These are phyloP conservation scores for Dactylonectria macrodidyma DNA, from an alignment of 2,329 filamentous ascomycete genomes.

Conservation along the genomic window DNA sequence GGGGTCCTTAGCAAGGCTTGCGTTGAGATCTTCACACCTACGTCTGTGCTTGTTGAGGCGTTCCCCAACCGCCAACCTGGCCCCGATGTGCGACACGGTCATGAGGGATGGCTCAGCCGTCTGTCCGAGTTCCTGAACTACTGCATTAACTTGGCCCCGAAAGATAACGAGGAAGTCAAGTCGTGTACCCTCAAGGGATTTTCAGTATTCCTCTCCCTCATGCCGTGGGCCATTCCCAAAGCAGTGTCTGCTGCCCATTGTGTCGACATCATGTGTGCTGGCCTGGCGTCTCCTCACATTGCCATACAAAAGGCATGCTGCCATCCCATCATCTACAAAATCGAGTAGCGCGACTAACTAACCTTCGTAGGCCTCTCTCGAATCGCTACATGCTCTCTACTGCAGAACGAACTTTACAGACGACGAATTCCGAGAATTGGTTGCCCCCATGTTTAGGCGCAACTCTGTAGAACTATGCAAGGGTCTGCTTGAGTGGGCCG, in stretches of 20 bases:
- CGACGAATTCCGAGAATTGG: slow-evolving; percentile 83
- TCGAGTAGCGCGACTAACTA: slow-evolving; percentile 28
- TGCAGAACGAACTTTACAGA: slow-evolving; percentile 81
- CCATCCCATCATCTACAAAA: not conserved
- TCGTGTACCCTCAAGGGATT: slow-evolving; percentile 83
- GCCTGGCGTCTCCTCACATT: slow-evolving; percentile 78
- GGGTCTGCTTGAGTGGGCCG: slow-evolving; percentile 84
- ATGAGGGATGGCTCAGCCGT: slow-evolving; percentile 90
- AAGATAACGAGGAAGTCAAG: slow-evolving; percentile 77
- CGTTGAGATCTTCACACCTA: slow-evolving; percentile 93
- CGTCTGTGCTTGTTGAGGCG: slow-evolving; percentile 79
- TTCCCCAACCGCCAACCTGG: slow-evolving; percentile 81
- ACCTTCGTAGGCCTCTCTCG: slow-evolving; percentile 77
- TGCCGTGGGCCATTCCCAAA: slow-evolving; percentile 90
- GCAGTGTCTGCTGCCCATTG: slow-evolving; percentile 81
- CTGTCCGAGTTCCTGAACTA: slow-evolving; percentile 81
- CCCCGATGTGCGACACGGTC: slow-evolving; percentile 79
- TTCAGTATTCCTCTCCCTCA: slow-evolving; percentile 81
- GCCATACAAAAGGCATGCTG: slow-evolving; percentile 77
- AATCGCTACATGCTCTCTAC: slow-evolving; percentile 88
- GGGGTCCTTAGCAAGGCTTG: slow-evolving; percentile 89
- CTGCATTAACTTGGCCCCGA: slow-evolving; percentile 77
- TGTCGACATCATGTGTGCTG: slow-evolving; percentile 79
- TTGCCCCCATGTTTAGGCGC: slow-evolving; percentile 84
- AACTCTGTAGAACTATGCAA: slow-evolving; percentile 80